Evolutionary conservation across 768 basidiomycete genomes (phyloP), one percentile per base, ranked within the genome.

Genomic region (Suillus hirtellus): DNA sequence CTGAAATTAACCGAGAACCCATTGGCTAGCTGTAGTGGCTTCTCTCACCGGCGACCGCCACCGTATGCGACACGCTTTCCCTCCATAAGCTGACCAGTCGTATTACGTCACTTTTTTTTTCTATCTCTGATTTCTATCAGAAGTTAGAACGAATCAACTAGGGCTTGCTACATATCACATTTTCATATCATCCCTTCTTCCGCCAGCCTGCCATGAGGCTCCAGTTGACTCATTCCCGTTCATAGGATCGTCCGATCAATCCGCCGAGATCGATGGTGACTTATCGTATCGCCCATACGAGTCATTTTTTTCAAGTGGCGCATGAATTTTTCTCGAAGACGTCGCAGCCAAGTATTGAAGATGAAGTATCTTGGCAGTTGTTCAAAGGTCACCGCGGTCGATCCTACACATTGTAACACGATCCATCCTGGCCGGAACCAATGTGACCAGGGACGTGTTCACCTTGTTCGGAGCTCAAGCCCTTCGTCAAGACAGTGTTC

Each of bases 381-480:
- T 31, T 17, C 17, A 52, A 52, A 34, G 27, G 27, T 31, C 6
- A 31, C 31, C 31, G 31, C 0, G 31, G 31, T 31, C 31, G 27
- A 19, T 17, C 31, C 2, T 34, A n/a, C 31, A 11, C 19, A n/a
- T 11, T 49, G 89, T 96, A 65, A 95, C 74, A 81, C 88, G 47
- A 87, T 96, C 67, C 95, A 93, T 70, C 95, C 95, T n/a, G 61
- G 93, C 96, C 70, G 91, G 96, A 78, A 98, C 95, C 9, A 90
- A 89, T 58, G 96, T 97, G 93, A 95, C 96, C 2, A 78, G 75
- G 53, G 71, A 67, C 17, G 82, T 89, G 38, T 98, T 96, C 70
- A 85, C 90, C 27, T 83, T 50, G 9, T 24, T 50, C 49, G 49
- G 49, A 50, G 27, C 24, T 50, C 27, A 9, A 17, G 8, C 15